Percentiles rank a stretch among this genome's conserved stretches.
Evolutionary conservation across 192 early-diverging fungal genomes (phyloP).

Genomic region (Mortierella hygrophila): DNA sequence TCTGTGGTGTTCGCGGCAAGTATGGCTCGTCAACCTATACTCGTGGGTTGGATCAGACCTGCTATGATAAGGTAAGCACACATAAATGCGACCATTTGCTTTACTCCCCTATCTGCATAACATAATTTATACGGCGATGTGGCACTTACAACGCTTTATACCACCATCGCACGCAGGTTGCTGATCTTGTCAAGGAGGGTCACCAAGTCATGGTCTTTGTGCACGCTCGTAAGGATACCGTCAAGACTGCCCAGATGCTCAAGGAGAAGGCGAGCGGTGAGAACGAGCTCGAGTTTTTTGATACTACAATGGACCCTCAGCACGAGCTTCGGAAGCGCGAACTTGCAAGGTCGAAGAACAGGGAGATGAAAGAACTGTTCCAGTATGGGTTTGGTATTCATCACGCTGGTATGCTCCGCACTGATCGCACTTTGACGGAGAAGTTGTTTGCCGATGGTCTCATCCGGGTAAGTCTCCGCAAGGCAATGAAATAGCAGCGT

Average conservation of each 20-base stretch:
- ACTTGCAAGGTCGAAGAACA: slow-evolving; percentile 80
- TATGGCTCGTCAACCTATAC: slow-evolving; percentile 73
- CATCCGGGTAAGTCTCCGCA: slow-evolving; percentile 62
- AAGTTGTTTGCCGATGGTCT: slow-evolving; percentile 90
- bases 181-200: slow-evolving; percentile 79
- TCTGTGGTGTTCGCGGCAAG: slow-evolving; percentile 93
- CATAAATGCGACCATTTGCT: background rate
- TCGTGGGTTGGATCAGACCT: slow-evolving; percentile 82
- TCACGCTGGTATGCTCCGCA: slow-evolving; percentile 95
- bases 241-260: slow-evolving; percentile 90
- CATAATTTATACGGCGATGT: background rate
- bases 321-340: slow-evolving; percentile 69
- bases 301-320: slow-evolving; percentile 62
- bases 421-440: slow-evolving; percentile 90
- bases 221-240: slow-evolving; percentile 97
- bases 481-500: background rate
- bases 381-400: slow-evolving; percentile 91
- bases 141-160: background rate
- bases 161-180: slow-evolving; percentile 52
- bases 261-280: slow-evolving; percentile 78
- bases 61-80: slow-evolving; percentile 80
- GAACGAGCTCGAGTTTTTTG: slow-evolving; percentile 73
- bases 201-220: slow-evolving; percentile 99
- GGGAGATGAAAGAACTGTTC: slow-evolving; percentile 91
- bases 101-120: background rate